Evolutionary conservation across 257 asterid species (phyloP).

Genomic region (Forsythia suspensa): DNA sequence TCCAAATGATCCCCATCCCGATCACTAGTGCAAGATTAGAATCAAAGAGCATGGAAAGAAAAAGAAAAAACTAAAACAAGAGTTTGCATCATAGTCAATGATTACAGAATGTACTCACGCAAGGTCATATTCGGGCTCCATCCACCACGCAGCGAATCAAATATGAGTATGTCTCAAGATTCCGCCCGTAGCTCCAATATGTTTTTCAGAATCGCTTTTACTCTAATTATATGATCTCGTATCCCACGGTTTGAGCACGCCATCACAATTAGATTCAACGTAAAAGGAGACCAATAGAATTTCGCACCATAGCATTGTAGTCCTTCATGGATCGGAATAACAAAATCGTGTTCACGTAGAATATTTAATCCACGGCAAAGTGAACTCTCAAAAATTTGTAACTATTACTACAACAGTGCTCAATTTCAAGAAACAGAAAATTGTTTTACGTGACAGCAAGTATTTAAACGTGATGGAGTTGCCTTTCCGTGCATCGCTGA

Average conservation of each 20-base stretch:
- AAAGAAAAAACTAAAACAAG: slow-evolving; percentile 32
- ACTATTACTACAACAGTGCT: no score
- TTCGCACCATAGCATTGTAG: slow-evolving; percentile 43
- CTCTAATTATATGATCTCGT: slow-evolving; percentile 29
- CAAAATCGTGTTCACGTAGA: neutral
- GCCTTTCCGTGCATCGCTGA: neutral
- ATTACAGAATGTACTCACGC: slow-evolving; percentile 28
- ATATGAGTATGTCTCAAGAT: slow-evolving; percentile 45
- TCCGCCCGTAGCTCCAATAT: slow-evolving; percentile 46
- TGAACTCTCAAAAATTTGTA: neutral
- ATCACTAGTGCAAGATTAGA: neutral
- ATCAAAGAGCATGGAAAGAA: neutral
- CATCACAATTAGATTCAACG: slow-evolving; percentile 50
- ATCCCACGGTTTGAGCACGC: slow-evolving; percentile 33
- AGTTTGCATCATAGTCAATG: slow-evolving; percentile 6
- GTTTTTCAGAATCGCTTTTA: slow-evolving; percentile 47
- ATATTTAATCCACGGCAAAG: neutral
- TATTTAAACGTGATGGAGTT: slow-evolving; percentile 12
- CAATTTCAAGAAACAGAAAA: no score
- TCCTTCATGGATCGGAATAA: slow-evolving; percentile 31
- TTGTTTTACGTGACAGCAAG: slow-evolving; percentile 28
- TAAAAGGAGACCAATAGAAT: slow-evolving; percentile 52
- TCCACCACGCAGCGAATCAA: slow-evolving; percentile 55
- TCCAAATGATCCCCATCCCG: slow-evolving; percentile 58
- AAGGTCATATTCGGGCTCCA: slow-evolving; percentile 36